Conservation (phyloP, 768 basidiomycete species). For the Russula lepida region DNA sequence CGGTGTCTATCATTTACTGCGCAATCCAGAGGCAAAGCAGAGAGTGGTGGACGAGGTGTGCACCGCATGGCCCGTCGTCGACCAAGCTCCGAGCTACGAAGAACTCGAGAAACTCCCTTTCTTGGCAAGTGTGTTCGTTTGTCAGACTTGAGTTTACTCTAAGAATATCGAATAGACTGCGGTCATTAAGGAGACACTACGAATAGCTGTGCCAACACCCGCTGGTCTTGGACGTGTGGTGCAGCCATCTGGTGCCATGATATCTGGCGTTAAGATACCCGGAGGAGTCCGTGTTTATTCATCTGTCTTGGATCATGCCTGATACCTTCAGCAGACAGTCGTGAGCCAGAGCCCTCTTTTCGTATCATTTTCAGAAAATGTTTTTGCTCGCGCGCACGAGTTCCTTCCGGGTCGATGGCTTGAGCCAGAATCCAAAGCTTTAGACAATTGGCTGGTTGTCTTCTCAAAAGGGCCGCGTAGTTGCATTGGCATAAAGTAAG, state of each 20-base stretch:
- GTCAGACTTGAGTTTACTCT: not conserved
- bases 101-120: constrained; percentile 10
- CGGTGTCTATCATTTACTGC: constrained; percentile 3
- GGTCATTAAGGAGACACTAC: constrained; percentile 10
- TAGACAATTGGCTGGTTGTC: constrained; percentile 15
- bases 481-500: constrained; percentile 22
- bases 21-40: constrained; percentile 1
- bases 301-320: not conserved
- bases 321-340: not conserved
- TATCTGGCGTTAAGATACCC: constrained; percentile 4
- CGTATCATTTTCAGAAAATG: not conserved
- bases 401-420: constrained; percentile 22
- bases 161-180: constrained; percentile 5
- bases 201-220: not conserved
- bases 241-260: constrained; percentile 1
- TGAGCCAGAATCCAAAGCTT: not conserved
- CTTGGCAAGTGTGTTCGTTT: not conserved
- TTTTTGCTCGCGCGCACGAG: constrained; percentile 11
- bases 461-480: constrained; percentile 22
- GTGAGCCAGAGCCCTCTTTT: constrained; percentile 15
- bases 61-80: not conserved
- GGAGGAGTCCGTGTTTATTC: constrained; percentile 10
- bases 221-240: constrained; percentile 4
- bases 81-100: constrained; percentile 6
- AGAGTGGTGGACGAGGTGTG: not conserved